Percentiles rank a stretch among this genome's conserved stretches.
Evolutionary conservation across 2,329 filamentous ascomycete species (phyloP).

Genomic region (Hymenoscyphus scutula): DNA sequence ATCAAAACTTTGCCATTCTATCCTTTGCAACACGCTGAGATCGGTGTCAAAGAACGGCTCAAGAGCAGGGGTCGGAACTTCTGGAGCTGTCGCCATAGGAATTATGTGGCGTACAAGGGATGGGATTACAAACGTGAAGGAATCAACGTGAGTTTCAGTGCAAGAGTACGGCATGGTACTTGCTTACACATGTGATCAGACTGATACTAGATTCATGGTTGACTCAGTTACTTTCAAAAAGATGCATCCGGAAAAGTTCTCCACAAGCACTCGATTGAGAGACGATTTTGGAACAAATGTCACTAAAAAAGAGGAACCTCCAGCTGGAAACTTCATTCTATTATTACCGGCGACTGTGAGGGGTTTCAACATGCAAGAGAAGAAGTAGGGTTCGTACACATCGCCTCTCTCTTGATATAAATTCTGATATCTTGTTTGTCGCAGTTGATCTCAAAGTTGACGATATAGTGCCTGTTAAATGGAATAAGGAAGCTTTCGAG

Average conservation of each 20-base stretch:
- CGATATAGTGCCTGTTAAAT: neutral
- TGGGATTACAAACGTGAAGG: neutral
- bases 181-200: neutral
- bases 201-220: neutral
- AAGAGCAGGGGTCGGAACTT: neutral
- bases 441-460: neutral
- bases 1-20: neutral
- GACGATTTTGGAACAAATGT: neutral
- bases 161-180: neutral
- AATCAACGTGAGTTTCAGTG: neutral
- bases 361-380: neutral
- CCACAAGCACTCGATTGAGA: neutral
- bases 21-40: neutral
- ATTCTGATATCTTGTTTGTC: no score
- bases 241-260: neutral
- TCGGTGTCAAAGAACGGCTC: neutral
- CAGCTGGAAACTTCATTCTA: neutral
- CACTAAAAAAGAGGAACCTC: neutral
- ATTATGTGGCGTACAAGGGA: neutral
- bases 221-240: neutral
- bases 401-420: neutral
- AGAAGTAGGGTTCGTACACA: neutral
- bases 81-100: neutral
- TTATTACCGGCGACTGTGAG: neutral
- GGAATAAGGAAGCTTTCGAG: neutral